Base-by-base conservation (phyloP, 169 alveolate species). In the Plasmodium chabaudi region DNA sequence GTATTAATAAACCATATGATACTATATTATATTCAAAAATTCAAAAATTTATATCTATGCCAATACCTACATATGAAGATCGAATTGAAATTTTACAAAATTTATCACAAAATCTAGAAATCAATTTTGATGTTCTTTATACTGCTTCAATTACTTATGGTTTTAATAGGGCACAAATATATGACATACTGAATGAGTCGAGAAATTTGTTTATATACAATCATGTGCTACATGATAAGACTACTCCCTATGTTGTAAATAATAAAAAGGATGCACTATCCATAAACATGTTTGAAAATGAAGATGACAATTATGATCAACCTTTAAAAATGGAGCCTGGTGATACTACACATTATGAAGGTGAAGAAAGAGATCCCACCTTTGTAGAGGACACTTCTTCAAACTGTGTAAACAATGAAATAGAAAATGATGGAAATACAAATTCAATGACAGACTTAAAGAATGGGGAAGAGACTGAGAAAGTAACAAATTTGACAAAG, bases 51-150 rank as follows among this genome's bases (percentile, higher is more conserved):
- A 79, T 79, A 13, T 55, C 89, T 10, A 46, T 79, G 13, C 89
- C 89, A 7, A 47, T 79, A 6, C 89, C 89, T 65, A 79, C 89
- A 46, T 79, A 79, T 27, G 82, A 79, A n/a, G 89, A 79, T 63
- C 44, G 89, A 13, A 21, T 79, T 25, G 82, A 79, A 55, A 79
- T 79, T 39, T 59, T 79, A 27, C 49, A 79, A 79, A 47, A 53
- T 55, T 19, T 68, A 46, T 21, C 89, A 23, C 49, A 42, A 25
- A 44, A 64, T 46, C 55, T 21, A 34, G 53, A 23, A 25, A 25
- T 79, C 1, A 21, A 15, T 21, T 79, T 79, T 79, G 82, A 79
- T 79, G 27, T 59, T 17, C 9, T 17, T 15, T 79, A 65, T 39
- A 44, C 89, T 7, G 79, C 89, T 27, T 44, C 89, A 2, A 51